Conservation (phyloP, 345 rosid species). For the Aurinia saxatilis region DNA sequence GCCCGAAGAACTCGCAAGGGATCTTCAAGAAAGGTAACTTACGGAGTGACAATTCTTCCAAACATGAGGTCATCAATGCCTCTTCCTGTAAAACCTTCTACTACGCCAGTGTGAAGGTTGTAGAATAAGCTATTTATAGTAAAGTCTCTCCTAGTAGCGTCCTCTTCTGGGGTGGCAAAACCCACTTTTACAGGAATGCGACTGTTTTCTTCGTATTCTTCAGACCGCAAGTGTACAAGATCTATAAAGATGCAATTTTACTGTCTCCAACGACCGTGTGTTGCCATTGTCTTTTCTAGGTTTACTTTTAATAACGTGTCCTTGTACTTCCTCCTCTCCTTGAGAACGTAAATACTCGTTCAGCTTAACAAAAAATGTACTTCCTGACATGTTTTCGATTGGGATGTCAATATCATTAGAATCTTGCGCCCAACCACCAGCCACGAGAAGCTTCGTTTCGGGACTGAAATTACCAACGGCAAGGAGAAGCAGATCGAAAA, state of each 20-base stretch:
- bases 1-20: conserved; percentile 85
- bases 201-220: too few species aligned
- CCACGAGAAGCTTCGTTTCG: too few species aligned
- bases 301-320: conserved; percentile 42
- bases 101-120: conserved; percentile 47
- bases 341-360: conserved; percentile 41
- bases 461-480: too few species aligned
- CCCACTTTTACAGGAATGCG: too few species aligned
- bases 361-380: conserved; percentile 57
- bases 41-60: conserved; percentile 72
- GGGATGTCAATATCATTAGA: conserved; percentile 76
- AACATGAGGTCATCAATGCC: conserved; percentile 63
- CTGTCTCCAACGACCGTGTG: conserved; percentile 52
- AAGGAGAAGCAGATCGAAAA: too few species aligned
- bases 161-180: conserved; percentile 70
- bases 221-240: conserved; percentile 37
- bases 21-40: conserved; percentile 73
- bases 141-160: conserved; percentile 70
- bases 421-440: conserved; percentile 61
- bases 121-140: conserved; percentile 85
- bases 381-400: conserved; percentile 61
- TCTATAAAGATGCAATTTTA: conserved; percentile 67
- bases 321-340: conserved; percentile 47
- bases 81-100: conserved; percentile 75
- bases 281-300: conserved; percentile 4